Evolutionary conservation across 1,139 yeast genomes (phyloP).

Genomic region (Sugiyamaella japonica): DNA sequence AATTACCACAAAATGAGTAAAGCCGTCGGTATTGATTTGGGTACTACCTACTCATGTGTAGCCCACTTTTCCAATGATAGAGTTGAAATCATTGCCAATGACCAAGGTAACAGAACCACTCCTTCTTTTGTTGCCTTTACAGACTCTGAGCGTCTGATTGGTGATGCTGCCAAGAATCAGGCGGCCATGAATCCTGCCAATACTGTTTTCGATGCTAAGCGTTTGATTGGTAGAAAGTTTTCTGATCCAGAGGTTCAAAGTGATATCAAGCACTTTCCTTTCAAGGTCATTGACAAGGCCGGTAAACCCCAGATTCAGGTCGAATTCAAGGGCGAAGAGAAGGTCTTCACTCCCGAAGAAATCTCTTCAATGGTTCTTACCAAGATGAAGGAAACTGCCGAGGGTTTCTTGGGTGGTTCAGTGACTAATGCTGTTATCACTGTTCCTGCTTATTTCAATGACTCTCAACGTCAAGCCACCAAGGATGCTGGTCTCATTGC

Average conservation of each 20-base stretch:
- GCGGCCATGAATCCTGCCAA: conserved; percentile 96
- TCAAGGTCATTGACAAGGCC: conserved; percentile 81
- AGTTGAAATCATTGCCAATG: conserved; percentile 93
- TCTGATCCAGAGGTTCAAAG: conserved; percentile 85
- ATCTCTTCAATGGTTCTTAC: conserved; percentile 91
- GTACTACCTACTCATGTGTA: conserved; percentile 98
- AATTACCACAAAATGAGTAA: conserved; percentile 35
- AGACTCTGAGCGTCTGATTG: conserved; percentile 92
- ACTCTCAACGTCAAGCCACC: conserved; percentile 96
- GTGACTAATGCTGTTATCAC: conserved; percentile 90
- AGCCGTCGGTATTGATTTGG: conserved; percentile 78
- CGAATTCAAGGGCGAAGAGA: conserved; percentile 90
- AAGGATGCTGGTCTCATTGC: conserved; percentile 97
- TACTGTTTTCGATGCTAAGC: conserved; percentile 96
- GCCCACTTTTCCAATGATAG: conserved; percentile 93
- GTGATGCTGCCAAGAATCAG: conserved; percentile 98
- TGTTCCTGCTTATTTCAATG: conserved; percentile 95
- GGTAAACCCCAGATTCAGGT: conserved; percentile 91
- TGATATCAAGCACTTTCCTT: conserved; percentile 95
- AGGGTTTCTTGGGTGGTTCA: conserved; percentile 81
- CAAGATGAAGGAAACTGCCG: conserved; percentile 96
- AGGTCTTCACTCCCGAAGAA: conserved; percentile 94
- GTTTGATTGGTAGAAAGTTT: conserved; percentile 93
- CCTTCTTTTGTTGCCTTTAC: conserved; percentile 98
- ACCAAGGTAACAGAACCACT: conserved; percentile 98